Evolutionary conservation across 768 basidiomycete species (phyloP).

Genomic region (Tylopilus rubrobrunneus): DNA sequence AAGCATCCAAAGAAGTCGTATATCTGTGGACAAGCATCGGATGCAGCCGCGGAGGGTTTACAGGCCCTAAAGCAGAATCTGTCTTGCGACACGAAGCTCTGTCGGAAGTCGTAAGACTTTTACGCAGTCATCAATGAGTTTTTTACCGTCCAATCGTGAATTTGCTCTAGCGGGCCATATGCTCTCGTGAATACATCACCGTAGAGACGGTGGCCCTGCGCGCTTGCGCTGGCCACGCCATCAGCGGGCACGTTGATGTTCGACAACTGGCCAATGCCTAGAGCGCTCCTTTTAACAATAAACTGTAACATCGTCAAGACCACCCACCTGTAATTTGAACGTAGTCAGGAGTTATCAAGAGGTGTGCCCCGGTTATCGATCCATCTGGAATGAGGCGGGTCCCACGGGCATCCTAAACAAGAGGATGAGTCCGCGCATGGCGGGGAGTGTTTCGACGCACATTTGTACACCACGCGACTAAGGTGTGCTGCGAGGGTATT

Average conservation of each 20-base stretch:
- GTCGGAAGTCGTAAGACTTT: constrained; percentile 11
- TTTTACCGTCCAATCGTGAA: constrained; percentile 70
- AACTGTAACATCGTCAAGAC: constrained; percentile 11
- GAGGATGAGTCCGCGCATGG: not conserved
- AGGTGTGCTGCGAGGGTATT: constrained; percentile 34
- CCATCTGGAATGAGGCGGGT: constrained; percentile 70
- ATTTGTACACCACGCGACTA: constrained; percentile 54
- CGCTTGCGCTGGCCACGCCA: constrained; percentile 57
- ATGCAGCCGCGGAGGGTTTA: constrained; percentile 46
- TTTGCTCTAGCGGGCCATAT: constrained; percentile 55
- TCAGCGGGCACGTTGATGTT: constrained; percentile 58
- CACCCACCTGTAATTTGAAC: constrained; percentile 60
- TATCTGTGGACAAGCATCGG: constrained; percentile 58
- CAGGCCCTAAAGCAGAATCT: constrained; percentile 75
- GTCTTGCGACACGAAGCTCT: constrained; percentile 60
- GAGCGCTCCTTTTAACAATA: constrained; percentile 27
- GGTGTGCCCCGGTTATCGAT: constrained; percentile 62
- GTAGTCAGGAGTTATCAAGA: constrained; percentile 72
- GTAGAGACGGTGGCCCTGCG: constrained; percentile 57
- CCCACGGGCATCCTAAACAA: constrained; percentile 49
- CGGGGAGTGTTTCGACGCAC: constrained; percentile 22
- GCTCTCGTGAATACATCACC: constrained; percentile 70
- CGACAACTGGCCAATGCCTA: constrained; percentile 64
- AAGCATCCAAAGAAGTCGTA: constrained; percentile 52
- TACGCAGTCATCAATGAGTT: constrained; percentile 1